A percentile compares a stretch with the other conserved stretches of the same genome.
Conservation (phyloP, 495 filamentous ascomycete species). For the Daldinia vernicosa region DNA sequence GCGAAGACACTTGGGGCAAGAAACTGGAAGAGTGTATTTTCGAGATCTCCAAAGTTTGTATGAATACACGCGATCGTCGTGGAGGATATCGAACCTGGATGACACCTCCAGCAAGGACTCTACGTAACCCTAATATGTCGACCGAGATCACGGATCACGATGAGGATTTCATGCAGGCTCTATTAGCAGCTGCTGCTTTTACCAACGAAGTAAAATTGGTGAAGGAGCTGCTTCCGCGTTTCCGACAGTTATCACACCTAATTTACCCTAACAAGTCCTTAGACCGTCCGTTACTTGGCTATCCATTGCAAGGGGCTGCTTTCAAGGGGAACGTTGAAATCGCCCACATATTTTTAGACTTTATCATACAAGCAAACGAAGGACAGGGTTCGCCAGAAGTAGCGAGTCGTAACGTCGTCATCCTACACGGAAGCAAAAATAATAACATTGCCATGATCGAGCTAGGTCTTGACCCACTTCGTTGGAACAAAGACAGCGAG, state of each 20-base stretch:
- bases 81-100: background rate
- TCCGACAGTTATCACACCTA: background rate
- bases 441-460: background rate
- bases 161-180: background rate
- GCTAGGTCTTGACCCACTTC: background rate
- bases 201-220: background rate
- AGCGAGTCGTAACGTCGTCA: no score
- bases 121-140: background rate
- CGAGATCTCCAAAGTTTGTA: background rate
- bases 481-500: background rate
- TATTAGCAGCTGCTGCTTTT: background rate
- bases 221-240: background rate
- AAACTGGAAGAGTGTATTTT: background rate
- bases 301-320: background rate
- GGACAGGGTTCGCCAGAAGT: background rate
- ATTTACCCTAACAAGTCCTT: background rate
- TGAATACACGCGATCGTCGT: background rate
- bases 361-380: background rate
- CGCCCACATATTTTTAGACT: background rate
- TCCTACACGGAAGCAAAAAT: background rate
- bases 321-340: background rate
- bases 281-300: background rate
- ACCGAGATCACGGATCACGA: background rate
- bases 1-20: background rate
- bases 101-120: background rate